Percentiles rank a stretch among this genome's conserved stretches.
phyloP scores from a whole-genome alignment of 1,139 yeast genomes.

The Nakaseomyces delphensis region DNA sequence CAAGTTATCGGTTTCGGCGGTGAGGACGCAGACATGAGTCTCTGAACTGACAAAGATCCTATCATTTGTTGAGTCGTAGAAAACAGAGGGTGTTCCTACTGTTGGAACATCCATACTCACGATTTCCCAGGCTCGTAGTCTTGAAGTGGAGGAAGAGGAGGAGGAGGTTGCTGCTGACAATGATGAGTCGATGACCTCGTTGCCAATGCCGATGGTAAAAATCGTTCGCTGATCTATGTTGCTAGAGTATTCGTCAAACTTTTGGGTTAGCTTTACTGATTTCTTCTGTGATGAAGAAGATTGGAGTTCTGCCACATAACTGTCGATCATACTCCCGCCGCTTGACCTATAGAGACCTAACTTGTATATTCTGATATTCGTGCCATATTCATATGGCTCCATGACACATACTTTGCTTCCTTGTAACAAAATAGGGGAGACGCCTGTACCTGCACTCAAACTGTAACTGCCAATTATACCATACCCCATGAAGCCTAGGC shows the following conservation, averaged over 20 bases:
- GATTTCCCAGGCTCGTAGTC: slow-evolving; percentile 1
- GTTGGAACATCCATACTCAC: background rate
- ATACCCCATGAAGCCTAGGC: slow-evolving; percentile 1
- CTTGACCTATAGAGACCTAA: background rate
- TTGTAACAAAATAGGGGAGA: background rate
- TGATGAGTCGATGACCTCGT: background rate
- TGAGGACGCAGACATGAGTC: background rate
- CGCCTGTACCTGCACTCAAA: slow-evolving; percentile 1
- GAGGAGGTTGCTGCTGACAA: background rate
- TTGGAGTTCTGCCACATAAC: background rate
- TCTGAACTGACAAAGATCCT: slow-evolving; percentile 1
- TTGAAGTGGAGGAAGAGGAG: background rate
- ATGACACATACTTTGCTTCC: background rate
- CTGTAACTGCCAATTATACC: slow-evolving; percentile 1
- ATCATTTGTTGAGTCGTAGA: slow-evolving; percentile 3
- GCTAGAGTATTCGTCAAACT: background rate
- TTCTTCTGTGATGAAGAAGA: background rate
- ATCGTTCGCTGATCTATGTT: background rate
- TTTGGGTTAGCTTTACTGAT: background rate
- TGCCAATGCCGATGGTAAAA: background rate
- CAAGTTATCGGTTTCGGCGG: background rate
- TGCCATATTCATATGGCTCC: slow-evolving; percentile 2
- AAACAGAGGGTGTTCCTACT: slow-evolving; percentile 1
- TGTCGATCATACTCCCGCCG: background rate
- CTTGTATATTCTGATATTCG: background rate